Conservation (phyloP, 2,329 filamentous ascomycete species). For the Myriosclerotinia duriaeana region DNA sequence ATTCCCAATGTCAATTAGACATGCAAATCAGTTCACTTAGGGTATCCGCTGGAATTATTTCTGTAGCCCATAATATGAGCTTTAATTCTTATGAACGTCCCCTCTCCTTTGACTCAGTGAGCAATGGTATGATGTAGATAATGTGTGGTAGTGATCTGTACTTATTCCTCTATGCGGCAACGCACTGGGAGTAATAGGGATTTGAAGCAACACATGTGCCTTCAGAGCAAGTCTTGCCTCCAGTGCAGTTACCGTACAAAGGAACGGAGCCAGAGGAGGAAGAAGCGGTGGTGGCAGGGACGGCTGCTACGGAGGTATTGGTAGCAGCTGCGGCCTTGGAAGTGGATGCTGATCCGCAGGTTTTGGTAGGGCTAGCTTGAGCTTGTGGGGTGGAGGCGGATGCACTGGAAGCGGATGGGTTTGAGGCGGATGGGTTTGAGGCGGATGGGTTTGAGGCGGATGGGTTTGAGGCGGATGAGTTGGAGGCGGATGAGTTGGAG, state of each 20-base stretch:
- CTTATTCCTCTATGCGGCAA: not conserved
- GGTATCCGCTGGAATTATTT: not conserved
- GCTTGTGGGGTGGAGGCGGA: not conserved
- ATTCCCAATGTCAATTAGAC: not conserved
- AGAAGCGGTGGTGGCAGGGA: not conserved
- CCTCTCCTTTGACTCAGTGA: not conserved
- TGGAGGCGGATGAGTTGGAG: not conserved
- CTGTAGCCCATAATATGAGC: not conserved
- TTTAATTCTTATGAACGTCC: not conserved
- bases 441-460: not conserved
- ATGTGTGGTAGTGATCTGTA: not conserved
- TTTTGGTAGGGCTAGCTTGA: not conserved
- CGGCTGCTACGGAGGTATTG: not conserved
- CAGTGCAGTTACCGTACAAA: slow-evolving; percentile 7
- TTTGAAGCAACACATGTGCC: not conserved
- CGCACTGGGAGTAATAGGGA: not conserved
- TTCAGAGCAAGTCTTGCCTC: not conserved
- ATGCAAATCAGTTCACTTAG: not conserved
- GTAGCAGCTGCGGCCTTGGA: not conserved
- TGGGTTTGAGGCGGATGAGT: no score
- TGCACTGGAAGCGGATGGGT: no score
- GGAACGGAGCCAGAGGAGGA: not conserved
- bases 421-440: not conserved
- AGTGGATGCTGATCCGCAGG: not conserved
- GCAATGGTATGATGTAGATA: not conserved